Evolutionary conservation across 805 yeast species (phyloP).

Genomic region (Spencermartinsiella europaea): DNA sequence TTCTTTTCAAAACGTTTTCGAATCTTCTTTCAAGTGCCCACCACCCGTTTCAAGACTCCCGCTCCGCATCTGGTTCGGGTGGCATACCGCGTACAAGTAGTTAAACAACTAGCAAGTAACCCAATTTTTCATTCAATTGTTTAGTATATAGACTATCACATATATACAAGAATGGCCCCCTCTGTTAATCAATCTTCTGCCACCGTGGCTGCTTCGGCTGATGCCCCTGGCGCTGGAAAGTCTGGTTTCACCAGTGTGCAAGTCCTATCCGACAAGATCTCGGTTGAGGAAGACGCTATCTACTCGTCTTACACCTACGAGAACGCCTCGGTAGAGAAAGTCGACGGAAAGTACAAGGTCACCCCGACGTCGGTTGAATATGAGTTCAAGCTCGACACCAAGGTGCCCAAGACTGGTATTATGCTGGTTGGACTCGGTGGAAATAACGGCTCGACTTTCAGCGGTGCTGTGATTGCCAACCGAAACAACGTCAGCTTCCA

Average conservation of each 20-base stretch:
- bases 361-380: conserved; percentile 69
- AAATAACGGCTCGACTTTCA: conserved; percentile 89
- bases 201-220: conserved; percentile 23
- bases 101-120: too few relatives aligned
- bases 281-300: conserved; percentile 45
- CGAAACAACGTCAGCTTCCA: conserved; percentile 71
- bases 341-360: conserved; percentile 52
- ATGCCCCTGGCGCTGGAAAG: conserved; percentile 28
- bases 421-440: conserved; percentile 95
- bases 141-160: neutral
- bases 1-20: conserved; percentile 34
- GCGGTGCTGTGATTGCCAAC: conserved; percentile 82
- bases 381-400: conserved; percentile 79
- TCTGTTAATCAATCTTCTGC: conserved; percentile 24
- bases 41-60: conserved; percentile 40
- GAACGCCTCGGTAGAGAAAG: conserved; percentile 63
- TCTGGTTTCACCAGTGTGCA: conserved; percentile 44
- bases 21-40: conserved; percentile 38
- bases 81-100: conserved; percentile 33
- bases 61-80: conserved; percentile 39
- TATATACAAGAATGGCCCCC: conserved; percentile 30
- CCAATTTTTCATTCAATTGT: too few relatives aligned
- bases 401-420: conserved; percentile 79
- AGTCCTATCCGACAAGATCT: conserved; percentile 51
- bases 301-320: conserved; percentile 62